These are phyloP conservation scores for Yamadazyma dushanensis DNA, from an alignment of 1,139 yeast genomes.

Conservation along the genomic window DNA sequence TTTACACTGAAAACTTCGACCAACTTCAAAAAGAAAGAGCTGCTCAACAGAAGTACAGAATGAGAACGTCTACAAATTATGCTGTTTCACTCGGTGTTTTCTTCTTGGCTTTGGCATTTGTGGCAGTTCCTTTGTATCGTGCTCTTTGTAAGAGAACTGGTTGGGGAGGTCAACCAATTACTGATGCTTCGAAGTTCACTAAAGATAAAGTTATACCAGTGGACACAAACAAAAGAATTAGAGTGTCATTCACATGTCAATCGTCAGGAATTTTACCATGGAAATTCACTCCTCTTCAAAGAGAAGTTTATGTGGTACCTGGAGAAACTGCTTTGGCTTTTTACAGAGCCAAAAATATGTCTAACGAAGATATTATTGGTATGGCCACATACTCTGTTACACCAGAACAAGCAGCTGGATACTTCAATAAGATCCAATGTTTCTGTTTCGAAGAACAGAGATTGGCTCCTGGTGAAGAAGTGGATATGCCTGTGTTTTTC, in stretches of 20 bases:
- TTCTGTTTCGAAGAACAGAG: constrained; percentile 97
- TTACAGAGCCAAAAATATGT: constrained; percentile 84
- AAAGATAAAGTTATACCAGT: constrained; percentile 88
- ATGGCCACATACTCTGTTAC: constrained; percentile 98
- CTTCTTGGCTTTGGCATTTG: constrained; percentile 80
- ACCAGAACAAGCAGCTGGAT: constrained; percentile 95
- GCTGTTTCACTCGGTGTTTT: constrained; percentile 68
- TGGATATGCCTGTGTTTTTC: constrained; percentile 98
- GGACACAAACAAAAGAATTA: constrained; percentile 77
- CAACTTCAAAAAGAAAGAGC: constrained; percentile 24
- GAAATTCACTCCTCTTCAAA: constrained; percentile 92
- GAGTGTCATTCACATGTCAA: constrained; percentile 86
- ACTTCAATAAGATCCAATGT: constrained; percentile 95
- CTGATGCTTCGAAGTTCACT: constrained; percentile 77
- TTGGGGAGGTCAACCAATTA: constrained; percentile 92
- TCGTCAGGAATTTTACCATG: constrained; percentile 91
- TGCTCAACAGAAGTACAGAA: constrained; percentile 31
- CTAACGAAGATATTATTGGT: constrained; percentile 90
- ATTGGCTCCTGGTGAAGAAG: constrained; percentile 93
- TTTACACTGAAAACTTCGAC: constrained; percentile 18
- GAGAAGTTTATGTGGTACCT: constrained; percentile 90
- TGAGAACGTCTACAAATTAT: constrained; percentile 66
- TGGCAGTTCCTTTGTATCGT: constrained; percentile 90
- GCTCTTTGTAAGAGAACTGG: constrained; percentile 95
- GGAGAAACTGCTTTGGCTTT: constrained; percentile 98